phyloP scores from a whole-genome alignment of 2,329 filamentous ascomycete genomes.

The Phaeosphaeria sp. region DNA sequence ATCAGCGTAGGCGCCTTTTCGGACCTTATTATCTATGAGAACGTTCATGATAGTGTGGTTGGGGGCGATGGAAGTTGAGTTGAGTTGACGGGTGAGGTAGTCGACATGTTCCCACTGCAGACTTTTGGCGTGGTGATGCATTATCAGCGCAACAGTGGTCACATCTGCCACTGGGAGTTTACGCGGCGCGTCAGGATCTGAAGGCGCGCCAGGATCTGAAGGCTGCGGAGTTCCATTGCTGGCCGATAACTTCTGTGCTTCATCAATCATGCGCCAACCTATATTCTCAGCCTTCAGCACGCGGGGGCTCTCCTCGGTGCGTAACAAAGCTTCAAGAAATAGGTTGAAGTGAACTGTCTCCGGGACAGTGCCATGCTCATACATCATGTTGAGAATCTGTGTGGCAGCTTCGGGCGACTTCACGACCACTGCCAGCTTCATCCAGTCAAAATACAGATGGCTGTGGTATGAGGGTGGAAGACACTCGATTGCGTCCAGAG shows the following conservation, averaged over 20 bases:
- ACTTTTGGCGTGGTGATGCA: constrained; percentile 36
- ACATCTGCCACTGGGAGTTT: constrained; percentile 34
- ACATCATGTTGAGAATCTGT: constrained; percentile 78
- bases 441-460: constrained; percentile 87
- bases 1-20: constrained; percentile 35
- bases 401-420: constrained; percentile 67
- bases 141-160: constrained; percentile 40
- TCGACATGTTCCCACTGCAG: constrained; percentile 45
- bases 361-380: constrained; percentile 69
- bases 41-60: constrained; percentile 42
- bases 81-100: constrained; percentile 37
- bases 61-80: constrained; percentile 23
- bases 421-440: constrained; percentile 79
- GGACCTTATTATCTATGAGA: constrained; percentile 38
- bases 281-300: constrained; percentile 43
- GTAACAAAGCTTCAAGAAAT: constrained; percentile 78
- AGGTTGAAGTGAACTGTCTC: constrained; percentile 81
- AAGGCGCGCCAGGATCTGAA: background rate
- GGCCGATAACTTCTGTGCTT: constrained; percentile 12
- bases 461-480: constrained; percentile 67
- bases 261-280: constrained; percentile 45
- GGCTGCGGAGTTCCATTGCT: background rate
- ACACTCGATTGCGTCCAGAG: constrained; percentile 53
- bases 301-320: constrained; percentile 44
- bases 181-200: background rate